A percentile compares a stretch with the other conserved stretches of the same genome.
Conservation (phyloP, 2,329 filamentous ascomycete genomes). For the Celoporthe dispersa region DNA sequence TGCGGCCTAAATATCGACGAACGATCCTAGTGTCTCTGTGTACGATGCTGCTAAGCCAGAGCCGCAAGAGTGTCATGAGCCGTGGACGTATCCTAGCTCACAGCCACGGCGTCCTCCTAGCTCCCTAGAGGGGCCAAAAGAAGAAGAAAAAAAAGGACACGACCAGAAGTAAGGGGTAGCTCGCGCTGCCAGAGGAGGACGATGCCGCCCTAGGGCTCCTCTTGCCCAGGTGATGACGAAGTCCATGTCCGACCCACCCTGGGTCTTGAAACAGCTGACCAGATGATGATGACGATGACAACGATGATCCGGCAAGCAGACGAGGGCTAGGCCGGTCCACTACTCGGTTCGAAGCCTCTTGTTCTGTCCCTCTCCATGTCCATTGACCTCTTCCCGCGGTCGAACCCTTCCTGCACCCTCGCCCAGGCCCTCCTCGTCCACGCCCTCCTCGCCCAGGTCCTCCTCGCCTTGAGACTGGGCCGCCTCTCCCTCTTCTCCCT, state of each 20-base stretch:
- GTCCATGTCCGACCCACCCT: neutral
- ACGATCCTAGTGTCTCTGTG: neutral
- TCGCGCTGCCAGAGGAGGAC: neutral
- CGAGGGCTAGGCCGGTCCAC: neutral
- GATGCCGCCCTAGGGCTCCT: neutral
- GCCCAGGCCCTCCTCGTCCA: conserved; percentile 62
- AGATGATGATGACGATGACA: neutral
- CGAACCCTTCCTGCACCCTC: conserved; percentile 67
- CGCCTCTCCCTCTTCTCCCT: conserved; percentile 65
- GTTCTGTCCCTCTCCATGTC: conserved; percentile 46
- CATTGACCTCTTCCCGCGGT: conserved; percentile 55
- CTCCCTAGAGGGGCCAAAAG: no score
- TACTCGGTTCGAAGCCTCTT: conserved; percentile 54
- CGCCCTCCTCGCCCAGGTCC: conserved; percentile 65
- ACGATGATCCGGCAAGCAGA: neutral
- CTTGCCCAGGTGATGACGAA: neutral
- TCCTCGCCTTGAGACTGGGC: conserved; percentile 44
- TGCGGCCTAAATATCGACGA: neutral
- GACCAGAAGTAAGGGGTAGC: neutral
- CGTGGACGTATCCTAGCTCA: neutral
- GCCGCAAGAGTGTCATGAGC: neutral
- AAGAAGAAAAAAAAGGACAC: neutral
- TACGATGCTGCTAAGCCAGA: neutral
- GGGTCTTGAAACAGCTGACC: neutral
- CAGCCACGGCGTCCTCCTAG: neutral